phyloP scores from a whole-genome alignment of 768 basidiomycete genomes.

The Lanmaoa pseudosensibilis region DNA sequence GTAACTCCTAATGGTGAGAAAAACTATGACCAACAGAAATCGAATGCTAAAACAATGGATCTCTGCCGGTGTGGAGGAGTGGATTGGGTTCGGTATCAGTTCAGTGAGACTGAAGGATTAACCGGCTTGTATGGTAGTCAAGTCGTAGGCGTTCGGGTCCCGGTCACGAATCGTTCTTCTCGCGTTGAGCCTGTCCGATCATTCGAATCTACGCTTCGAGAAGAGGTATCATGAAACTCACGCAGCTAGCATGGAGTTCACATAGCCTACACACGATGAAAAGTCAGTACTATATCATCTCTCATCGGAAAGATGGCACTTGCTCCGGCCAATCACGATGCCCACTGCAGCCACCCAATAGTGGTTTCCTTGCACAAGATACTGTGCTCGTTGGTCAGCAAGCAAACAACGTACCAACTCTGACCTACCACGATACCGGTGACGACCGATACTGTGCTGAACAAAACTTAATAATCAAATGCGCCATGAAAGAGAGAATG shows the following conservation, averaged over 20 bases:
- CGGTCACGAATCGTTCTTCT: conserved; percentile 11
- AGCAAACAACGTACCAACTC: not conserved
- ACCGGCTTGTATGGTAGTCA: not conserved
- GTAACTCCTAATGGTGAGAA: too few relatives aligned
- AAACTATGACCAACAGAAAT: too few relatives aligned
- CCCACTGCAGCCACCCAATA: not conserved
- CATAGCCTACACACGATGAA: conserved; percentile 1
- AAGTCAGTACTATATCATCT: not conserved
- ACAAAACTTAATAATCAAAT: not conserved
- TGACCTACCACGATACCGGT: conserved; percentile 8
- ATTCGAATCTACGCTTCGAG: not conserved
- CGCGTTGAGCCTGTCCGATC: conserved; percentile 10
- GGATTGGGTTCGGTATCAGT: not conserved
- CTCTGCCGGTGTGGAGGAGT: not conserved
- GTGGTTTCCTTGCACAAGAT: not conserved
- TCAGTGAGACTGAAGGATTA: too few relatives aligned
- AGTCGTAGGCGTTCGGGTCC: not conserved
- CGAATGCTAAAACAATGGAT: not conserved
- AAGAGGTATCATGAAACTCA: not conserved
- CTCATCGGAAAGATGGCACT: not conserved
- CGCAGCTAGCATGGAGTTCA: conserved; percentile 19
- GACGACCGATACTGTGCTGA: not conserved
- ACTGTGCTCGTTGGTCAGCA: not conserved
- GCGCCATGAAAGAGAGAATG: not conserved
- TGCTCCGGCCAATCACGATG: conserved; percentile 2